These are phyloP conservation scores for Diaporthe sp. DNA, from an alignment of 2,329 filamentous ascomycete genomes.

Conservation along the genomic window DNA sequence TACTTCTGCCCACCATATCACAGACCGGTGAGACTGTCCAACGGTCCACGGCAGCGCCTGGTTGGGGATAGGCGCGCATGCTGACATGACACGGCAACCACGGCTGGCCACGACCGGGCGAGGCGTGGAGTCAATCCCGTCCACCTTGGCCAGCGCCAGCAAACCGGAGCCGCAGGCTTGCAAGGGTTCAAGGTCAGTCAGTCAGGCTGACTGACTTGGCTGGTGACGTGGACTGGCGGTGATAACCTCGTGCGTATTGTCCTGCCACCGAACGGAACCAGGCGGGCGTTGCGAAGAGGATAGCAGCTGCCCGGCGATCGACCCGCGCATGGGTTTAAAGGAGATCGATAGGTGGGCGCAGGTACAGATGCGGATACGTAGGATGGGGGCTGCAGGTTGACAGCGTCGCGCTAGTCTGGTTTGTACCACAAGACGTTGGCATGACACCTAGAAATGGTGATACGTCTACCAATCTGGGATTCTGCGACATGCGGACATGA, in stretches of 20 bases:
- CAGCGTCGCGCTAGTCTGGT: slow-evolving; percentile 36
- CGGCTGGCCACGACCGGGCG: slow-evolving; percentile 24
- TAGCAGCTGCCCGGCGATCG: slow-evolving; percentile 26
- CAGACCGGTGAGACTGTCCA: slow-evolving; percentile 31
- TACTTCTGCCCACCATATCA: slow-evolving; percentile 6
- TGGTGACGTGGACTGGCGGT: slow-evolving; percentile 39
- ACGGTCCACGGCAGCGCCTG: slow-evolving; percentile 30
- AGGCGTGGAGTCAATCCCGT: slow-evolving; percentile 34
- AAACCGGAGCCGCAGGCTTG: slow-evolving; percentile 33
- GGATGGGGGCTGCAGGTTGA: slow-evolving; percentile 41
- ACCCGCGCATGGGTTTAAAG: slow-evolving; percentile 21
- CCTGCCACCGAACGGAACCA: slow-evolving; percentile 25
- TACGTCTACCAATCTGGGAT: slow-evolving; percentile 20
- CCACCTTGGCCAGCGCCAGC: slow-evolving; percentile 22
- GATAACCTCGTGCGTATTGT: slow-evolving; percentile 29
- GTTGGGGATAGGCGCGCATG: slow-evolving; percentile 27
- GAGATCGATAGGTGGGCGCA: slow-evolving; percentile 34
- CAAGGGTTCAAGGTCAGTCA: slow-evolving; percentile 36
- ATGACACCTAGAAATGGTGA: slow-evolving; percentile 29
- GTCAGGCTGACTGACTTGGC: slow-evolving; percentile 28
- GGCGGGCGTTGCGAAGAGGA: slow-evolving; percentile 22
- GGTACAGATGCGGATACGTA: slow-evolving; percentile 33
- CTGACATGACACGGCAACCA: slow-evolving; percentile 34
- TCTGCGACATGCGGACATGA: slow-evolving; percentile 15
- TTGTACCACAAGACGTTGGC: slow-evolving; percentile 34